phyloP scores from a whole-genome alignment of 2,329 filamentous ascomycete species.

The Curvularia spicifera region DNA sequence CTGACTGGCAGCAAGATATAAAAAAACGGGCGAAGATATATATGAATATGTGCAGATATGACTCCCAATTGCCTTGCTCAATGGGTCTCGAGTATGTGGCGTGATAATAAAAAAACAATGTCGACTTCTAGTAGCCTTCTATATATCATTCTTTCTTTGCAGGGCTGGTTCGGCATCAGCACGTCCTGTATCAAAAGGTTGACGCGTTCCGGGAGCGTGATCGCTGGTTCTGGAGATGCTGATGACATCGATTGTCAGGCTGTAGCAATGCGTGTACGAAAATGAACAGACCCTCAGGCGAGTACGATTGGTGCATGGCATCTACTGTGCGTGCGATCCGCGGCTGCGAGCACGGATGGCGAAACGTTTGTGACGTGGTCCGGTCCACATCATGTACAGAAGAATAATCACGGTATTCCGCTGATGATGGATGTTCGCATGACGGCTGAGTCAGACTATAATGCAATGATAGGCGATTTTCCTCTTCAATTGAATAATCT shows the following conservation, averaged over 20 bases:
- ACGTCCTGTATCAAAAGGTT: slow-evolving; percentile 16
- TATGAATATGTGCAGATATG: slow-evolving; percentile 16
- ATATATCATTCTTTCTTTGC: slow-evolving; percentile 12
- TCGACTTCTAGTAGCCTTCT: slow-evolving; percentile 8
- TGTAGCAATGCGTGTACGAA: slow-evolving; percentile 23
- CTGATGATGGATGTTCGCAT: neutral
- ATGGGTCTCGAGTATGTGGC: slow-evolving; percentile 17
- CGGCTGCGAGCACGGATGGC: slow-evolving; percentile 29
- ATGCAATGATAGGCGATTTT: neutral
- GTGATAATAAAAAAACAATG: slow-evolving; percentile 1
- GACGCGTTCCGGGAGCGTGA: slow-evolving; percentile 11
- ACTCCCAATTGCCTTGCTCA: slow-evolving; percentile 14
- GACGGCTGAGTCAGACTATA: neutral
- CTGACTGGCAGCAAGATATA: slow-evolving; percentile 38
- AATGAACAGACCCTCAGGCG: slow-evolving; percentile 25
- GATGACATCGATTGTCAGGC: slow-evolving; percentile 2
- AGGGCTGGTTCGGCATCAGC: slow-evolving; percentile 6
- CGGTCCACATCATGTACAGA: slow-evolving; percentile 11
- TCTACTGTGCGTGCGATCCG: slow-evolving; percentile 28
- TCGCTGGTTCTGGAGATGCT: slow-evolving; percentile 5
- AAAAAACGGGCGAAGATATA: slow-evolving; percentile 7
- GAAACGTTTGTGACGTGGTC: slow-evolving; percentile 29
- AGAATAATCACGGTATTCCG: neutral
- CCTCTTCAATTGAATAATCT: no score
- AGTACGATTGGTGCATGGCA: slow-evolving; percentile 26